Evolutionary conservation across 2,329 filamentous ascomycete genomes (phyloP).

Genomic region (Calonectria multiphialidica): DNA sequence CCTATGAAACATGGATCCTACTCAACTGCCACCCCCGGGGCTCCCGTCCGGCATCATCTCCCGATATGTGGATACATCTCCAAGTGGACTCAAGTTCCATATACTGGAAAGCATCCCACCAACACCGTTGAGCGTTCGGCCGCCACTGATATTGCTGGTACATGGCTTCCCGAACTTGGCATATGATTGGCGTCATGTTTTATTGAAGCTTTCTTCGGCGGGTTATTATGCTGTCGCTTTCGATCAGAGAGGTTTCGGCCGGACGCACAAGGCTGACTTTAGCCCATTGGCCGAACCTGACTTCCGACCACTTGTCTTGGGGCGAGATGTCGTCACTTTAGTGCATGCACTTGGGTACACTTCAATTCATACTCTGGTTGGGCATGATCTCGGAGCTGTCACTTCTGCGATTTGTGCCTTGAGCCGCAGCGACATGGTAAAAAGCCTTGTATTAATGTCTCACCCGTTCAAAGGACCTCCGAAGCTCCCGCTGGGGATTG

Average conservation of each 20-base stretch:
- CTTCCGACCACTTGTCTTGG: neutral
- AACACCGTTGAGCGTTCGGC: neutral
- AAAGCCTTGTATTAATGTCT: neutral
- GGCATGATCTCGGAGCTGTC: neutral
- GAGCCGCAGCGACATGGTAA: neutral
- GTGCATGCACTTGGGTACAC: neutral
- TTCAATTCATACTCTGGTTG: neutral
- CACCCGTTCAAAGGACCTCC: neutral
- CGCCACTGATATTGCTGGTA: neutral
- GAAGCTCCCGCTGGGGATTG: neutral
- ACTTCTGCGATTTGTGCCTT: neutral
- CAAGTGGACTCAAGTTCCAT: neutral
- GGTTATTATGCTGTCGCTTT: neutral
- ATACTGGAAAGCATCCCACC: neutral
- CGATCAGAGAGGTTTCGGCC: neutral
- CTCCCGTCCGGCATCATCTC: neutral
- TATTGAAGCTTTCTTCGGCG: neutral
- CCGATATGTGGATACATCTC: neutral
- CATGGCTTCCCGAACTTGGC: neutral
- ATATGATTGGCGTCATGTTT: neutral
- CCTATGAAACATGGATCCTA: neutral
- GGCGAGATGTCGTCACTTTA: neutral
- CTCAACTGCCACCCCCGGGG: neutral
- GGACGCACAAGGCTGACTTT: neutral
- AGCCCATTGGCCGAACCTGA: neutral